Evolutionary conservation across 768 basidiomycete genomes (phyloP).

Genomic region (Pilatotrama ljubarskyi): DNA sequence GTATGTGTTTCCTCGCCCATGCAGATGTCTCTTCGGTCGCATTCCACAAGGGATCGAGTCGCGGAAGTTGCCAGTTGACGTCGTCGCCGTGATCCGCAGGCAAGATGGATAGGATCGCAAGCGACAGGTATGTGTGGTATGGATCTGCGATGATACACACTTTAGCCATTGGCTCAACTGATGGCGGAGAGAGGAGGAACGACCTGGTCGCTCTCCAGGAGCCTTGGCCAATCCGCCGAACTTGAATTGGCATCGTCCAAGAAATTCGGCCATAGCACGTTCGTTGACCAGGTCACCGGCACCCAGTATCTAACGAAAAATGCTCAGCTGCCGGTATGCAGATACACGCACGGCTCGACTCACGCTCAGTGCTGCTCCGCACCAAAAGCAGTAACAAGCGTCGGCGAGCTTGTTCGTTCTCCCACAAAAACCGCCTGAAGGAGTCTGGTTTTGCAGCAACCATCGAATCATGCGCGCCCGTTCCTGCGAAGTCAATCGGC

Average conservation of each 20-base stretch:
- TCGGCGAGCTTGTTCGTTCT: conserved; percentile 87
- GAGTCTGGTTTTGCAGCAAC: conserved; percentile 74
- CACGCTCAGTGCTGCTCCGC: conserved; percentile 77
- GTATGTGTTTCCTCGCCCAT: conserved; percentile 68
- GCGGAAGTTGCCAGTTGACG: conserved; percentile 54
- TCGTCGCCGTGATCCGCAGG: conserved; percentile 34
- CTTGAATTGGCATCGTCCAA: conserved; percentile 79
- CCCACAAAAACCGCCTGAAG: conserved; percentile 81
- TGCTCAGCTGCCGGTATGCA: background rate
- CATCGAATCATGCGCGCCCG: conserved; percentile 65
- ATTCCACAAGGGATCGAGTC: conserved; percentile 72
- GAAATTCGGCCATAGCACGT: conserved; percentile 56
- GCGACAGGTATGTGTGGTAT: conserved; percentile 90
- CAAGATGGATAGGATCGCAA: conserved; percentile 77
- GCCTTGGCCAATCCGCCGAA: conserved; percentile 89
- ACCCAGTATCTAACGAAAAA: conserved; percentile 63
- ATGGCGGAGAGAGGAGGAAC: conserved; percentile 15
- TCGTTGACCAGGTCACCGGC: conserved; percentile 57
- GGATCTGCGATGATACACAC: conserved; percentile 58
- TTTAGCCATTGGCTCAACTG: too few species aligned
- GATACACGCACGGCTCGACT: conserved; percentile 23
- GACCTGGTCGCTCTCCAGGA: conserved; percentile 79
- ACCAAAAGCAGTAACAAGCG: conserved; percentile 98
- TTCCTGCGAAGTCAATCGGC: conserved; percentile 38
- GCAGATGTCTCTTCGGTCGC: conserved; percentile 59